These are phyloP conservation scores for Boletus reticuloceps DNA, from an alignment of 768 basidiomycete genomes.

Conservation along the genomic window DNA sequence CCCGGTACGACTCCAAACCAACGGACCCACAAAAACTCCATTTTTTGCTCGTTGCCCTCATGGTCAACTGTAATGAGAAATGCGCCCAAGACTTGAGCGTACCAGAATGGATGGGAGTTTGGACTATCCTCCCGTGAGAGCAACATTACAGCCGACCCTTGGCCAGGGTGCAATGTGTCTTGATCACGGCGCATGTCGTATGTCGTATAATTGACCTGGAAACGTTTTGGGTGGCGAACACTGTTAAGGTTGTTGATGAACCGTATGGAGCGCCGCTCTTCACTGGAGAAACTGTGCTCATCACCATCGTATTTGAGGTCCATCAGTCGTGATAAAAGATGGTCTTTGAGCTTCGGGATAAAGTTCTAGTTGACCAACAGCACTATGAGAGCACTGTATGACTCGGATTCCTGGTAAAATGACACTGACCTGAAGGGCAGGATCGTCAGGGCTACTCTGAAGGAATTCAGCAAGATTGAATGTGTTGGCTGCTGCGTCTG, in stretches of 20 bases:
- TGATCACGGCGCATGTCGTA: too few relatives aligned
- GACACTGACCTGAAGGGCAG: neutral
- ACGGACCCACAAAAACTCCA: conserved; percentile 23
- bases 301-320: too few relatives aligned
- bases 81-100: conserved; percentile 20
- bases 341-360: neutral
- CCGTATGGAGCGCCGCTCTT: too few relatives aligned
- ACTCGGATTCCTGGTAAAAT: too few relatives aligned
- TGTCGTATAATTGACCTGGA: too few relatives aligned
- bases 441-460: neutral
- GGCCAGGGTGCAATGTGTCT: conserved; percentile 12
- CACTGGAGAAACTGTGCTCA: too few relatives aligned
- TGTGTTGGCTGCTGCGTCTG: neutral
- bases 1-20: neutral
- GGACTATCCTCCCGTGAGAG: conserved; percentile 9
- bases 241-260: too few relatives aligned
- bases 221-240: too few relatives aligned
- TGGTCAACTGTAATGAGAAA: conserved; percentile 18
- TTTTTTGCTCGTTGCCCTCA: neutral
- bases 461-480: neutral
- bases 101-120: conserved; percentile 21
- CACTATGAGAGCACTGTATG: too few relatives aligned
- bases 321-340: too few relatives aligned
- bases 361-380: neutral
- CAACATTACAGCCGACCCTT: conserved; percentile 19